Conservation (phyloP, 805 yeast genomes). For the Kazachstania africana region DNA sequence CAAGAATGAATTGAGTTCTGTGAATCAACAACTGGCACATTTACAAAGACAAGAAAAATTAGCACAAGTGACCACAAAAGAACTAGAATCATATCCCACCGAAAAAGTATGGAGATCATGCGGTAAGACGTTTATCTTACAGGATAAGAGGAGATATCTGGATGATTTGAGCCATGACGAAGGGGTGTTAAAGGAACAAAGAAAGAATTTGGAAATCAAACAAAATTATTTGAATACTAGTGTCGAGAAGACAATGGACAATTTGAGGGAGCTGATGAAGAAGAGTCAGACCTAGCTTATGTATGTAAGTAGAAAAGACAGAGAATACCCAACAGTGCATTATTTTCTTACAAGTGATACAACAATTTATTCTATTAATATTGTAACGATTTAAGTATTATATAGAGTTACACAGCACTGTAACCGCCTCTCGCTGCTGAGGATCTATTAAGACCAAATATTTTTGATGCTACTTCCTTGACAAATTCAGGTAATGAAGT, state of each 20-base stretch:
- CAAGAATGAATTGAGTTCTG: conserved; percentile 20
- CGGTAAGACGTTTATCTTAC: conserved; percentile 58
- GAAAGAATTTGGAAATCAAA: conserved; percentile 53
- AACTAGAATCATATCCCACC: conserved; percentile 38
- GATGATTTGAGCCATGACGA: conserved; percentile 40
- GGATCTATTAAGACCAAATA: conserved; percentile 40
- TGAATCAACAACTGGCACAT: conserved; percentile 19
- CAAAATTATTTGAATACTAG: conserved; percentile 64
- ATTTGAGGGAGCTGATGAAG: conserved; percentile 38
- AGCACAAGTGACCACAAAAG: conserved; percentile 44
- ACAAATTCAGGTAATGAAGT: conserved; percentile 53
- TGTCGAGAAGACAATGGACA: conserved; percentile 57
- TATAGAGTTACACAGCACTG: conserved; percentile 59
- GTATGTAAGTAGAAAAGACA: too few relatives aligned
- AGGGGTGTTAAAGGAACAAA: conserved; percentile 42
- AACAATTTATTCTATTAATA: too few relatives aligned
- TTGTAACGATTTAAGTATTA: not conserved
- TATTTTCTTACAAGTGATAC: too few relatives aligned
- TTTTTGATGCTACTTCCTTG: conserved; percentile 53
- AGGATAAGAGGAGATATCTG: conserved; percentile 34
- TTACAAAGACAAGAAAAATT: conserved; percentile 31
- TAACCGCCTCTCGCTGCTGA: conserved; percentile 66
- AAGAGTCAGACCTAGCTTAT: conserved; percentile 4
- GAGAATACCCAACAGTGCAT: too few relatives aligned
- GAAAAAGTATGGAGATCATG: conserved; percentile 71